phyloP scores from a whole-genome alignment of 2,329 filamentous ascomycete species.

The Ophiocordyceps robertsii region DNA sequence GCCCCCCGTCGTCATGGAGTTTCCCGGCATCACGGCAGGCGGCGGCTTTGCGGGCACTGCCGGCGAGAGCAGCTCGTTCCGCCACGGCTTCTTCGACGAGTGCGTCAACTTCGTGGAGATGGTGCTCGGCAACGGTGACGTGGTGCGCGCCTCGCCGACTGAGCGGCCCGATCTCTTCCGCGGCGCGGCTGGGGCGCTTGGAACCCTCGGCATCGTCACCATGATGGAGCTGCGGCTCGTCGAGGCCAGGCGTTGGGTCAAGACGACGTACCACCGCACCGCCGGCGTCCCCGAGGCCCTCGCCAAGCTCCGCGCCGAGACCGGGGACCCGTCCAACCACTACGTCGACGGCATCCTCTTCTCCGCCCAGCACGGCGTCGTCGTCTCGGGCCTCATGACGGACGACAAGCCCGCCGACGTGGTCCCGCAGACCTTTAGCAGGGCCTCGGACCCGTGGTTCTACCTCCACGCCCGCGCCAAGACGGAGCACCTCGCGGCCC shows the following conservation, averaged over 20 bases:
- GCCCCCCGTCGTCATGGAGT: slow-evolving; percentile 64
- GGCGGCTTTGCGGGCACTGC: slow-evolving; percentile 59
- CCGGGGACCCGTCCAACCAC: slow-evolving; percentile 34
- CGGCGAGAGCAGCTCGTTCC: slow-evolving; percentile 57
- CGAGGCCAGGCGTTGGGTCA: slow-evolving; percentile 46
- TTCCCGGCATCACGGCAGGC: slow-evolving; percentile 61
- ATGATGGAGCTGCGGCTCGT: slow-evolving; percentile 51
- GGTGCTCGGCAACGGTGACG: slow-evolving; percentile 51
- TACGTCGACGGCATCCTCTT: slow-evolving; percentile 66
- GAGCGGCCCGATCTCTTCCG: slow-evolving; percentile 44
- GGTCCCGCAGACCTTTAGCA: slow-evolving; percentile 39
- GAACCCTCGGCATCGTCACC: slow-evolving; percentile 55
- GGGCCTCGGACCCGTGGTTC: slow-evolving; percentile 59
- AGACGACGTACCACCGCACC: slow-evolving; percentile 46
- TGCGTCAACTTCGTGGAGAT: slow-evolving; percentile 53
- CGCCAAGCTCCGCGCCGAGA: slow-evolving; percentile 33
- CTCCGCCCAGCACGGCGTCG: slow-evolving; percentile 45
- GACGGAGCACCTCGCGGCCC: slow-evolving; percentile 11
- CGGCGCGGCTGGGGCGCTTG: slow-evolving; percentile 53
- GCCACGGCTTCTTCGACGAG: slow-evolving; percentile 58
- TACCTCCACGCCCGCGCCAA: slow-evolving; percentile 53
- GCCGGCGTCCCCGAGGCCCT: slow-evolving; percentile 33
- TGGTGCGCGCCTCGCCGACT: slow-evolving; percentile 36
- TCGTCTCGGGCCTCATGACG: slow-evolving; percentile 50
- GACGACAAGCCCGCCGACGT: slow-evolving; percentile 30